These are phyloP conservation scores for Petunia axillaris DNA, from an alignment of 257 asterid species.

Conservation along the genomic window DNA sequence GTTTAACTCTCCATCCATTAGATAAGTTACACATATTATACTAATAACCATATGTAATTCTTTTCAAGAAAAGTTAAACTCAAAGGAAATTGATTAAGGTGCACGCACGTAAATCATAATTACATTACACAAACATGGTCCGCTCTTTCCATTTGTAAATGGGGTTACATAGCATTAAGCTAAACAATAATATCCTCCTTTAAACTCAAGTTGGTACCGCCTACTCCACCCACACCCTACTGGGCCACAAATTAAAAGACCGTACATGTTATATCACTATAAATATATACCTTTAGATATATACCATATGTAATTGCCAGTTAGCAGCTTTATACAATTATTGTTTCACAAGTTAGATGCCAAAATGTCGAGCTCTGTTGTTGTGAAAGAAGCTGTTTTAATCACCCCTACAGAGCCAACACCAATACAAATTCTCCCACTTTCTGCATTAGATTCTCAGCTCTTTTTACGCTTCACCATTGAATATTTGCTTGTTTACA, in stretches of 20 bases:
- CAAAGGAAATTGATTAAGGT: too few species aligned
- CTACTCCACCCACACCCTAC: neutral
- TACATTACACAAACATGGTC: too few species aligned
- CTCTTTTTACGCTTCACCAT: slow-evolving; percentile 65
- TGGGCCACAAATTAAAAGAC: neutral
- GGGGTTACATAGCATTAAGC: neutral
- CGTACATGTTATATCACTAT: slow-evolving; percentile 3
- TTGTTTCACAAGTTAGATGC: neutral
- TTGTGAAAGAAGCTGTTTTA: slow-evolving; percentile 51
- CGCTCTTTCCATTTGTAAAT: neutral
- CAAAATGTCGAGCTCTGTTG: slow-evolving; percentile 50
- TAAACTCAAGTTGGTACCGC: neutral
- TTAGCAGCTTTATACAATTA: neutral
- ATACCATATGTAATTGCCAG: neutral
- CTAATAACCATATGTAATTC: too few species aligned
- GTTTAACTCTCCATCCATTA: too few species aligned
- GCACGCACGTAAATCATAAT: too few species aligned
- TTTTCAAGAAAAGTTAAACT: too few species aligned
- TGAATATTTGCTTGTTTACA: slow-evolving; percentile 61
- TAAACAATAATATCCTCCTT: neutral
- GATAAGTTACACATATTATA: too few species aligned
- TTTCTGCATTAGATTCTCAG: slow-evolving; percentile 75
- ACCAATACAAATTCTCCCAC: slow-evolving; percentile 58
- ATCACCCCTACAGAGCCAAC: slow-evolving; percentile 62
- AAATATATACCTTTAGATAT: neutral